phyloP scores from a whole-genome alignment of 2,329 filamentous ascomycete genomes.

The Hymenoscyphus salicellus region DNA sequence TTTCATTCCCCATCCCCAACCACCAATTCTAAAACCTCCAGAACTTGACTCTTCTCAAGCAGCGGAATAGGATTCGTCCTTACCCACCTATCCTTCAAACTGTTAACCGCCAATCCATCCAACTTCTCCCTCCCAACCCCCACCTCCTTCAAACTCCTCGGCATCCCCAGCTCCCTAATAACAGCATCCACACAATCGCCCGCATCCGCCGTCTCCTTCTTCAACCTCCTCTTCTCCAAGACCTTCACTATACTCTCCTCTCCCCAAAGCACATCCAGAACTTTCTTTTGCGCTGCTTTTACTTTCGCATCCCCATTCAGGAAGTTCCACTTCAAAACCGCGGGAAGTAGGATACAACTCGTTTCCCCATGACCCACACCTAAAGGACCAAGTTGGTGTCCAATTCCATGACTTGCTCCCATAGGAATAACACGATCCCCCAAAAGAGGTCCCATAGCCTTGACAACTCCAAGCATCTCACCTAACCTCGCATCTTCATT shows the following conservation, averaged over 20 bases:
- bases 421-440: constrained; percentile 40
- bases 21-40: constrained; percentile 47
- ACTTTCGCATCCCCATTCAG: constrained; percentile 23
- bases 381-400: constrained; percentile 41
- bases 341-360: constrained; percentile 53
- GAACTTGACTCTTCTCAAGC: constrained; percentile 45
- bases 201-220: constrained; percentile 39
- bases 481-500: constrained; percentile 21
- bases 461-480: constrained; percentile 44
- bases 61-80: constrained; percentile 50
- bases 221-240: constrained; percentile 20
- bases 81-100: constrained; percentile 50
- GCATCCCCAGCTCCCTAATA: constrained; percentile 51
- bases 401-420: constrained; percentile 42
- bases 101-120: constrained; percentile 47
- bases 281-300: constrained; percentile 21
- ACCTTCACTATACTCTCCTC: constrained; percentile 21
- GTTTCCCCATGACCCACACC: constrained; percentile 61
- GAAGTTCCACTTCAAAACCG: constrained; percentile 54
- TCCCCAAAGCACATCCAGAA: constrained; percentile 26
- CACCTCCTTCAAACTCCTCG: constrained; percentile 51
- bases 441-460: constrained; percentile 47
- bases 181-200: constrained; percentile 52
- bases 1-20: constrained; percentile 15
- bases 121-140: constrained; percentile 48